phyloP scores from a whole-genome alignment of 306 rosid genomes.

The Cicer yamashitae region DNA sequence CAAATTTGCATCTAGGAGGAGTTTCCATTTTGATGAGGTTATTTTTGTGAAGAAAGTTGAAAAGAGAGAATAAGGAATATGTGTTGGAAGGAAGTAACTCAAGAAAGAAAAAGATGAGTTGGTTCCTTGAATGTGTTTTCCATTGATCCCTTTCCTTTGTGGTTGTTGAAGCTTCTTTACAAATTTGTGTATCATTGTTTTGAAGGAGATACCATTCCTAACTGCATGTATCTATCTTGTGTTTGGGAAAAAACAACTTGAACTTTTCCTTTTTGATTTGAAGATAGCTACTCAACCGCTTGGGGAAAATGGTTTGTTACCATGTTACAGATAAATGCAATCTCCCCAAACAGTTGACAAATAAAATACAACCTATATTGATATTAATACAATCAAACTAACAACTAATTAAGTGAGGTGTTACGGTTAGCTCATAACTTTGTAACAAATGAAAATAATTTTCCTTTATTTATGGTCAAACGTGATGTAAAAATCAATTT shows the following conservation, averaged over 20 bases:
- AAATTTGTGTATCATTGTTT: constrained; percentile 56
- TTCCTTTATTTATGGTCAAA: too few relatives aligned
- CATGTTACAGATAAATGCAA: constrained; percentile 2
- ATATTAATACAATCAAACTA: neutral
- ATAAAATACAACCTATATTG: constrained; percentile 1
- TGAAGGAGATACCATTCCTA: constrained; percentile 69
- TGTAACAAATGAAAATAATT: too few relatives aligned
- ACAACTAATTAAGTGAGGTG: neutral
- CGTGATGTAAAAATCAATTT: too few relatives aligned
- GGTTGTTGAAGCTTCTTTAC: constrained; percentile 55
- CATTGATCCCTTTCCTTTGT: constrained; percentile 45
- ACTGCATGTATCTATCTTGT: constrained; percentile 27
- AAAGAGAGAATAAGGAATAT: constrained; percentile 34
- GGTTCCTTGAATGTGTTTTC: constrained; percentile 32
- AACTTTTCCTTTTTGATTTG: constrained; percentile 33
- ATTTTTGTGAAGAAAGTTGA: constrained; percentile 35
- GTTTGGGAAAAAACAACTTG: constrained; percentile 38
- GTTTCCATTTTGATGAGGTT: constrained; percentile 57
- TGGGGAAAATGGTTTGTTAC: constrained; percentile 34
- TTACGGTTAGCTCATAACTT: neutral
- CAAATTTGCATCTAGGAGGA: constrained; percentile 47
- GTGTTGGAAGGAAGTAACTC: constrained; percentile 60
- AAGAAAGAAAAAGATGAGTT: constrained; percentile 49
- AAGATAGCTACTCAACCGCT: constrained; percentile 52
- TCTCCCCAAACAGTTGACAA: constrained; percentile 2